Percentiles rank a stretch among this genome's conserved stretches.
Evolutionary conservation across 2,329 filamentous ascomycete species (phyloP).

Genomic region (Xylaria sp.): DNA sequence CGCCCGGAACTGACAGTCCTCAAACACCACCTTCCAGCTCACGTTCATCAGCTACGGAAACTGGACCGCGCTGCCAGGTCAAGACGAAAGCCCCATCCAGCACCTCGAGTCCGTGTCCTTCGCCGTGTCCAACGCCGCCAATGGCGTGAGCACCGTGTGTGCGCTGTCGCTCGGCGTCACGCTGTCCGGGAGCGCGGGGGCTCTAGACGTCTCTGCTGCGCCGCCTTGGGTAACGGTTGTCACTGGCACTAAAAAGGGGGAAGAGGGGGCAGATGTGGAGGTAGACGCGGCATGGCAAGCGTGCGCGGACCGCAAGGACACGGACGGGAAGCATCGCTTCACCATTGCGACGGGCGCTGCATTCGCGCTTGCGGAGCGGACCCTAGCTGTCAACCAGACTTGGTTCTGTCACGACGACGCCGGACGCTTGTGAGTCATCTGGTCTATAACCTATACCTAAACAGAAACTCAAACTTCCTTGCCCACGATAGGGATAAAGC

Average conservation of each 20-base stretch:
- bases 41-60: slow-evolving; percentile 40
- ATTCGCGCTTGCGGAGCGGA: slow-evolving; percentile 31
- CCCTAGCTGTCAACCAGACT: slow-evolving; percentile 41
- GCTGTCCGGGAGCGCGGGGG: neutral
- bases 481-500: no score
- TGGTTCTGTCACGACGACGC: slow-evolving; percentile 45
- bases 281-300: slow-evolving; percentile 32
- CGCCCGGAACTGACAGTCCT: slow-evolving; percentile 5
- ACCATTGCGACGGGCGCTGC: slow-evolving; percentile 42
- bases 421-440: slow-evolving; percentile 39
- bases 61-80: slow-evolving; percentile 39
- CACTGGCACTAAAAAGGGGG: no score
- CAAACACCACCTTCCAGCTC: slow-evolving; percentile 27
- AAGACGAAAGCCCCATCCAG: slow-evolving; percentile 34
- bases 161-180: slow-evolving; percentile 40
- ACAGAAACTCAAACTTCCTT: no score
- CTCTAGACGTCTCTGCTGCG: neutral
- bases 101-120: slow-evolving; percentile 42
- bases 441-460: no score
- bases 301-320: slow-evolving; percentile 44
- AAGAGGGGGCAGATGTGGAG: no score
- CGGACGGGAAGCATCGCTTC: slow-evolving; percentile 43
- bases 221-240: no score
- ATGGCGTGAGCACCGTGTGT: slow-evolving; percentile 40
- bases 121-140: slow-evolving; percentile 39